Base-by-base conservation (phyloP, 2,329 filamentous ascomycete genomes). In the Huntiella moniliformis region DNA sequence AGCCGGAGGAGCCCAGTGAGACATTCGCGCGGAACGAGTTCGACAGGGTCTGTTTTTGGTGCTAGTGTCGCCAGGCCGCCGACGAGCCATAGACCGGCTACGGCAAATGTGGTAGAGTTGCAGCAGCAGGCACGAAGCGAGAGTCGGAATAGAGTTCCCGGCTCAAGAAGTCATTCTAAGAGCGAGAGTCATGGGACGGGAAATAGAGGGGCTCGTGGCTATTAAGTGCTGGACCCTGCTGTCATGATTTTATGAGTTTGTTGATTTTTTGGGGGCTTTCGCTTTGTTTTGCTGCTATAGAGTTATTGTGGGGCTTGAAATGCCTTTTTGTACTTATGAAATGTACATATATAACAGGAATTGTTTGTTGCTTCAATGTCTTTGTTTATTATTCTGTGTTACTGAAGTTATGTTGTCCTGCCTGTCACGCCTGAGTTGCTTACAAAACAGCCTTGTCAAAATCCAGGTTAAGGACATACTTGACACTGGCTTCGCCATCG, bases 151-250 rank as follows among this genome's bases (percentile, higher is more conserved):
- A 38, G 42, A 35, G 33, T n/a, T 15, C 5, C 6, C 31, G 41
- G 16, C 6, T 13, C 18, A 35, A 44, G 16, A 35, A 44, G 35
- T 22, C 18, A 38, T 37, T 22, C 18, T 22, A 44, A 44, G 31
- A 42, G 31, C n/a, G 40, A 17, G 40, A 42, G 31, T 42, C 31
- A 34, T 33, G 40, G 40, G 40, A 32, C 13, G 28, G 40, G 13
- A 32, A 34, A 16, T 34, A 15, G 22, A 28, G 6, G 22, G 22
- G 22, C 22, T 5, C 22, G 22, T 28, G 22, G 22, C 22, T 28
- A 28, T 28, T 28, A 10, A 28, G 7, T 28, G 22, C 22, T 28
- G 22, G 22, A 28, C 22, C 22, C 22, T 28, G 22, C 22, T 28
- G 22, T 28, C 22, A 28, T 28, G 22, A 28, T 28, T 28, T 28